Evolutionary conservation across 352 stramenopile species (phyloP), one percentile per base, ranked within the genome.

Genomic region (Aphanomyces stellatus): DNA sequence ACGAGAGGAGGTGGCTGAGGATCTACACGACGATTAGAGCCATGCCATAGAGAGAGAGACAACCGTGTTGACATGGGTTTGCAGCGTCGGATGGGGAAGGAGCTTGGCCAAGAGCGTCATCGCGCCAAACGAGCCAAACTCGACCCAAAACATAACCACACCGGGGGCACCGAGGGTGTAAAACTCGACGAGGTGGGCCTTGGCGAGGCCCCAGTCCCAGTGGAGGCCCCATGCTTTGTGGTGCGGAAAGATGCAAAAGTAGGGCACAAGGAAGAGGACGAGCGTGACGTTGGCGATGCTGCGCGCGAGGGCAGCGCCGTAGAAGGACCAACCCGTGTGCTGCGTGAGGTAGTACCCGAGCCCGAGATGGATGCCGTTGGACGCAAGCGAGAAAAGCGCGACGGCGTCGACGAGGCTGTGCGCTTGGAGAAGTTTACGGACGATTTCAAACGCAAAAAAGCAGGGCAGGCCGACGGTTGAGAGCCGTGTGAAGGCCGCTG

Each of bases 381-480:
- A 82, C 10, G 85, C 67, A 28, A 88, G 73, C 46, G 82, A 79
- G 30, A 87, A 41, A 6, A 94, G 66, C 3, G 81, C 81, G 48
- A 93, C 88, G 4, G 71, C 77, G 27, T 95, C 78, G 80, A 95
- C 90, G 0, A 88, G 85, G 49, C 92, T 94, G 69, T 93, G 79
- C 27, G 88, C 84, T 72, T 96, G 85, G n/a, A 89, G 79, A 1
- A 94, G 61, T 69, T 95, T 95, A 55, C 87, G 80, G 46, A 95
- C 56, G 57, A 96, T 69, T 74, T 96, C 87, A 65, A 94, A 96
- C 0, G 79, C 66, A 60, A 83, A 96, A 33, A 93, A 64, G 56
- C 87, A 91, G 33, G 88, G 88, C n/a, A 94, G 74, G 0, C 87
- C 84, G 13, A 81, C 71, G 2, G 96, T 30, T n/a, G 87, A 65